A percentile compares a stretch with the other conserved stretches of the same genome.
Conservation (phyloP, 176 grass and related monocot species). For the Bothriochloa decipiens region DNA sequence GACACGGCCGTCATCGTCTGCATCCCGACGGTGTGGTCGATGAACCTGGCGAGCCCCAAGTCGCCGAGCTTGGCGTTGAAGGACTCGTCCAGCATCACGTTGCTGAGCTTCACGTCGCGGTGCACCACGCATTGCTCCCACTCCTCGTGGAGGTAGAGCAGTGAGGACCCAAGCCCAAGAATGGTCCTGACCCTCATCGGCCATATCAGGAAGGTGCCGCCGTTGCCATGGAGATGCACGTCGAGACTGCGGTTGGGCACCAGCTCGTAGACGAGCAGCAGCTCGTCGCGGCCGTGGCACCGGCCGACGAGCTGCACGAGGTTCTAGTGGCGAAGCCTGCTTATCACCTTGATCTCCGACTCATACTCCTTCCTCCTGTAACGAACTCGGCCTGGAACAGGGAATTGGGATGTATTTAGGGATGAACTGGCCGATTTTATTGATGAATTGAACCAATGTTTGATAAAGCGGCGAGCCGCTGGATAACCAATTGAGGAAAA, state of each 20-base stretch:
- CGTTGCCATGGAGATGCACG: conserved; percentile 42
- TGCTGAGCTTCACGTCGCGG: conserved; percentile 43
- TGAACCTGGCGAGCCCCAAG: conserved; percentile 34
- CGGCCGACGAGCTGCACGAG: conserved; percentile 45
- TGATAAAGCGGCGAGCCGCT: too few relatives aligned
- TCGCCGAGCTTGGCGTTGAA: conserved; percentile 36
- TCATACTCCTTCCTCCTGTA: conserved; percentile 53
- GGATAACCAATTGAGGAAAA: too few relatives aligned
- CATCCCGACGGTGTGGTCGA: conserved; percentile 10
- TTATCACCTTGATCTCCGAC: conserved; percentile 59
- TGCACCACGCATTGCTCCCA: conserved; percentile 50
- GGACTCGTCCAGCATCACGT: conserved; percentile 39
- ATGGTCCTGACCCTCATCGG: conserved; percentile 33
- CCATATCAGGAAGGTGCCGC: conserved; percentile 41
- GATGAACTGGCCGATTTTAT: too few relatives aligned
- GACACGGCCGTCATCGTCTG: too few relatives aligned
- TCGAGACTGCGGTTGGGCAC: conserved; percentile 49
- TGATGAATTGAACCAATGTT: too few relatives aligned
- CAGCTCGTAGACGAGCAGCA: conserved; percentile 42
- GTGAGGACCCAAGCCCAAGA: neutral
- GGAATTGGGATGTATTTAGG: too few relatives aligned
- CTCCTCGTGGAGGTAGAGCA: conserved; percentile 39
- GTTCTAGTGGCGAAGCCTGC: conserved; percentile 38
- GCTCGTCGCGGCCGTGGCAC: conserved; percentile 39
- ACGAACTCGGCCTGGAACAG: too few relatives aligned